These are phyloP conservation scores for Amanita polypyramis DNA, from an alignment of 768 basidiomycete species.

Conservation along the genomic window DNA sequence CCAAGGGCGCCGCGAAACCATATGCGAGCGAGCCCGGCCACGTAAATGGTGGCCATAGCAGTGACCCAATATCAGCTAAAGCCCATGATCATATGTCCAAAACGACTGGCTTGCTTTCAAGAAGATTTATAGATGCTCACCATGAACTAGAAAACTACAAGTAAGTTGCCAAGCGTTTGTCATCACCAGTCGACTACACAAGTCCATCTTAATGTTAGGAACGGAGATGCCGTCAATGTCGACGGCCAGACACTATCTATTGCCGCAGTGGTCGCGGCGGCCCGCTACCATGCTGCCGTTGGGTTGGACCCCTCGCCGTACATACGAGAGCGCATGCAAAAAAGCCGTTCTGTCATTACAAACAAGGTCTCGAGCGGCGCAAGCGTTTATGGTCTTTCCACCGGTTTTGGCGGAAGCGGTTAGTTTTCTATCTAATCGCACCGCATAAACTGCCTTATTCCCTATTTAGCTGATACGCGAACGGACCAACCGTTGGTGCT, in stretches of 20 bases:
- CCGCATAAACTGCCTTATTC: conserved; percentile 7
- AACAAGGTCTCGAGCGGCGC: conserved; percentile 57
- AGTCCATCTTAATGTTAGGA: conserved; percentile 24
- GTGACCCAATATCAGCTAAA: background rate
- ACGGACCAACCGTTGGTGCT: conserved; percentile 54
- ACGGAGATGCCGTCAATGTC: conserved; percentile 43
- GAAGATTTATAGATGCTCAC: conserved; percentile 35
- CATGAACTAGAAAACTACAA: conserved; percentile 45
- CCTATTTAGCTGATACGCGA: conserved; percentile 55
- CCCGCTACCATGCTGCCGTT: conserved; percentile 42
- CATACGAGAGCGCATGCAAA: conserved; percentile 43
- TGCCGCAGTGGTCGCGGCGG: conserved; percentile 56
- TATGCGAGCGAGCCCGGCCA: background rate
- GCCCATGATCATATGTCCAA: background rate
- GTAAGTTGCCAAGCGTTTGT: conserved; percentile 37
- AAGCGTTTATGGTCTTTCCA: conserved; percentile 76
- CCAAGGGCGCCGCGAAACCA: conserved; percentile 13
- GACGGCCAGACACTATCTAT: conserved; percentile 58
- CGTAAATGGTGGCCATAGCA: background rate
- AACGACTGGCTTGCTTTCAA: conserved; percentile 16
- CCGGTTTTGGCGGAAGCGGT: conserved; percentile 73
- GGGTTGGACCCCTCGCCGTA: conserved; percentile 26
- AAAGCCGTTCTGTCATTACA: conserved; percentile 56
- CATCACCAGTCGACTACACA: conserved; percentile 23
- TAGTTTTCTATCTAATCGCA: conserved; percentile 12